Conservation (phyloP, 2,329 filamentous ascomycete species). For the Ophiognomonia clavigignenti-juglandacearum region DNA sequence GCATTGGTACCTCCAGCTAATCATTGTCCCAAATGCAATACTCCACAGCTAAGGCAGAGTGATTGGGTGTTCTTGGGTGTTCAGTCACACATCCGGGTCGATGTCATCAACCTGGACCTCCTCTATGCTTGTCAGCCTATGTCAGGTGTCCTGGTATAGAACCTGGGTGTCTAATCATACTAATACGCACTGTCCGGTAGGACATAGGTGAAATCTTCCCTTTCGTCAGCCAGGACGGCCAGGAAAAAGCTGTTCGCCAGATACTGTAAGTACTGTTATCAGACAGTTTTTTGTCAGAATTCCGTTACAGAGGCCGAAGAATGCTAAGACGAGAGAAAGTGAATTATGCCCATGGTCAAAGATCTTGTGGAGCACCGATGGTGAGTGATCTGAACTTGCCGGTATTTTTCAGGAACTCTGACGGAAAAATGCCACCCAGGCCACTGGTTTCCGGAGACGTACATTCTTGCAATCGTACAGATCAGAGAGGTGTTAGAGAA, state of each 20-base stretch:
- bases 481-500: slow-evolving; percentile 65
- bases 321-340: too few species aligned
- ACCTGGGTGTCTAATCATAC: neutral
- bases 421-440: neutral
- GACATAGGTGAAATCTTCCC: slow-evolving; percentile 83
- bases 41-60: neutral
- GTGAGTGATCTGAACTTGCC: slow-evolving; percentile 23
- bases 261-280: slow-evolving; percentile 38
- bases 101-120: too few species aligned
- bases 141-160: neutral
- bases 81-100: too few species aligned
- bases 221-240: slow-evolving; percentile 69
- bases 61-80: too few species aligned
- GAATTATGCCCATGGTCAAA: slow-evolving; percentile 73
- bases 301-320: too few species aligned
- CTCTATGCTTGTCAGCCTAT: neutral
- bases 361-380: slow-evolving; percentile 75
- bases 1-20: too few species aligned
- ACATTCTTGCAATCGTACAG: slow-evolving; percentile 66
- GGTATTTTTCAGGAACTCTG: neutral
- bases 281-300: too few species aligned
- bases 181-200: neutral
- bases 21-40: neutral
- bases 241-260: slow-evolving; percentile 65
- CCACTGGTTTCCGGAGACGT: slow-evolving; percentile 75